A percentile compares a stretch with the other conserved stretches of the same genome.
Evolutionary conservation across 345 rosid species (phyloP).

Genomic region (Camelina sativa): DNA sequence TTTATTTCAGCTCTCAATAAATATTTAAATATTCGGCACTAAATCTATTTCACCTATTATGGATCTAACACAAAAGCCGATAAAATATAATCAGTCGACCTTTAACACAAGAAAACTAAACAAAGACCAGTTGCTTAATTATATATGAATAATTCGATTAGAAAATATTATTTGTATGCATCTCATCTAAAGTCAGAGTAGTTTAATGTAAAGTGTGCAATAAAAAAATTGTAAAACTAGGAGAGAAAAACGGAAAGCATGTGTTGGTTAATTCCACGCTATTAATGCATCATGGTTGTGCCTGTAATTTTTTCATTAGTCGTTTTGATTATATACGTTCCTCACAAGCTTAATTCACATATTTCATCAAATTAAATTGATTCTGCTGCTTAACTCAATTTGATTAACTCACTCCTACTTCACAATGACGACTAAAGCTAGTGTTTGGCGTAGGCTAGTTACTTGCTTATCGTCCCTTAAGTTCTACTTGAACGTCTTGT

Average conservation of each 20-base stretch:
- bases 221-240: conserved; percentile 12
- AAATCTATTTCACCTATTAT: neutral
- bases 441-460: conserved; percentile 7
- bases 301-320: neutral
- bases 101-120: neutral
- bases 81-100: neutral
- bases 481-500: conserved; percentile 12
- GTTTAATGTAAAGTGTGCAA: neutral
- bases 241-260: conserved; percentile 24
- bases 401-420: neutral
- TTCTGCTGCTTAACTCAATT: neutral
- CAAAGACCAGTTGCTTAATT: neutral
- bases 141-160: conserved; percentile 8
- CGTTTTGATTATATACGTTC: conserved; percentile 15
- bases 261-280: conserved; percentile 24
- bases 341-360: conserved; percentile 3
- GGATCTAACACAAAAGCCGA: conserved; percentile 13
- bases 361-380: neutral
- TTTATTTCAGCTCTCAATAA: neutral
- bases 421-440: conserved; percentile 1
- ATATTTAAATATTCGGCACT: neutral
- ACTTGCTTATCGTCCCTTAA: conserved; percentile 15
- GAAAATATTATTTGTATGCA: neutral
- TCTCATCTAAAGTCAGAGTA: conserved; percentile 9
- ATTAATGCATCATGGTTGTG: neutral